Evolutionary conservation across 805 yeast genomes (phyloP).

Genomic region (Saccharomyces jurei): DNA sequence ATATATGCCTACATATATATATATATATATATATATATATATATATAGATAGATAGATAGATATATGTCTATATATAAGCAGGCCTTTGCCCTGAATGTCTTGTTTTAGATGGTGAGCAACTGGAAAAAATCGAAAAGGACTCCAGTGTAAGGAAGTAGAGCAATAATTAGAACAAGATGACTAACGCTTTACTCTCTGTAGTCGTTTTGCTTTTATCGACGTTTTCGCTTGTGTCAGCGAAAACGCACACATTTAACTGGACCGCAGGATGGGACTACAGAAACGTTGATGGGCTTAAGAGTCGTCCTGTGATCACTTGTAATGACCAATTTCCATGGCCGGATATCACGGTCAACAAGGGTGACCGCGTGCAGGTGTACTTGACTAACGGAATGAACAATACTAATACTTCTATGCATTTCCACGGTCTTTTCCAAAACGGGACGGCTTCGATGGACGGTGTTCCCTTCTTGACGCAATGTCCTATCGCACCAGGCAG

Average conservation of each 20-base stretch:
- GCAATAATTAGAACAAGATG: background rate
- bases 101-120: background rate
- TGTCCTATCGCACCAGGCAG: constrained; percentile 85
- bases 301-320: constrained; percentile 38
- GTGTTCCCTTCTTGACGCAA: constrained; percentile 80
- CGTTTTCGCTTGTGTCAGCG: constrained; percentile 9
- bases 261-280: constrained; percentile 52
- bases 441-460: constrained; percentile 76
- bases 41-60: background rate
- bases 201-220: constrained; percentile 1
- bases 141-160: background rate
- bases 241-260: constrained; percentile 54
- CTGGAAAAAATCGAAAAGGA: background rate
- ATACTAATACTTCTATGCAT: constrained; percentile 71
- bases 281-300: constrained; percentile 34
- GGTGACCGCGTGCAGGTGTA: constrained; percentile 73
- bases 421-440: constrained; percentile 86
- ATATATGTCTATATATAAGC: background rate
- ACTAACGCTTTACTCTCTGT: background rate
- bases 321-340: constrained; percentile 68
- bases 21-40: background rate
- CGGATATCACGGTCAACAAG: constrained; percentile 63
- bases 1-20: background rate
- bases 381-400: constrained; percentile 63
- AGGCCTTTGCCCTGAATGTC: background rate